Evolutionary conservation across 768 basidiomycete genomes (phyloP).

Genomic region (Rhodosporidiobolus sp.): DNA sequence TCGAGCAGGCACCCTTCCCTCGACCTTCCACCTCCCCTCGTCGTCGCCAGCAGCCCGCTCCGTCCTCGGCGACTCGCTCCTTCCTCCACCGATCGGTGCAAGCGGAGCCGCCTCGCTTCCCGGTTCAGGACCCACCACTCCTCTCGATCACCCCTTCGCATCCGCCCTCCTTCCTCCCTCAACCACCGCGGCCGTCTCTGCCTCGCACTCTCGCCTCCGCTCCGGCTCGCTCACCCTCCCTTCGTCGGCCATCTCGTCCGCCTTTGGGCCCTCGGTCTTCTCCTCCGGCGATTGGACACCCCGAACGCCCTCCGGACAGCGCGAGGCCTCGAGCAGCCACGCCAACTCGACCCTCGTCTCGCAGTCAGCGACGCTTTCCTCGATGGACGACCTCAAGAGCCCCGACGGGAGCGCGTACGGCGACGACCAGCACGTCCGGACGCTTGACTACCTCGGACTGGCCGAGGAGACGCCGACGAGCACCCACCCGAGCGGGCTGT

Average conservation of each 20-base stretch:
- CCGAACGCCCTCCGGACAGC: neutral
- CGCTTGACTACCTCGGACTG: constrained; percentile 92
- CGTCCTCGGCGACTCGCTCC: constrained; percentile 64
- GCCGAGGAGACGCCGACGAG: constrained; percentile 59
- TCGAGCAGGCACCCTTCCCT: constrained; percentile 87
- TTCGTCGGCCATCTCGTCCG: constrained; percentile 65
- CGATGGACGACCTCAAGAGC: constrained; percentile 10
- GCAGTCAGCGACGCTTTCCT: neutral
- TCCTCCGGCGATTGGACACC: constrained; percentile 69
- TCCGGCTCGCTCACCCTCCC: constrained; percentile 90
- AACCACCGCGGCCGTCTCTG: constrained; percentile 51
- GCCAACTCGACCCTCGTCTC: constrained; percentile 7
- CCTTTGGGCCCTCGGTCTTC: constrained; percentile 84
- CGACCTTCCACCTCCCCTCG: constrained; percentile 55
- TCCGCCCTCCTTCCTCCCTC: constrained; percentile 48
- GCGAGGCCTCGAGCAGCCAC: neutral
- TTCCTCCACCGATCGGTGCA: constrained; percentile 50
- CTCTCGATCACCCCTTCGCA: constrained; percentile 56
- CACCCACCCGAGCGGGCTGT: too few species aligned
- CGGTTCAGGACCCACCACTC: constrained; percentile 60
- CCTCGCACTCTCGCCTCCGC: constrained; percentile 66
- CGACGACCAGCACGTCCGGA: constrained; percentile 88
- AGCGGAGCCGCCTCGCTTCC: constrained; percentile 65
- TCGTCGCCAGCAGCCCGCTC: constrained; percentile 67
- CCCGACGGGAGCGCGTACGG: constrained; percentile 34